Evolutionary conservation across 257 asterid genomes (phyloP).

Genomic region (Solanum tarijense): DNA sequence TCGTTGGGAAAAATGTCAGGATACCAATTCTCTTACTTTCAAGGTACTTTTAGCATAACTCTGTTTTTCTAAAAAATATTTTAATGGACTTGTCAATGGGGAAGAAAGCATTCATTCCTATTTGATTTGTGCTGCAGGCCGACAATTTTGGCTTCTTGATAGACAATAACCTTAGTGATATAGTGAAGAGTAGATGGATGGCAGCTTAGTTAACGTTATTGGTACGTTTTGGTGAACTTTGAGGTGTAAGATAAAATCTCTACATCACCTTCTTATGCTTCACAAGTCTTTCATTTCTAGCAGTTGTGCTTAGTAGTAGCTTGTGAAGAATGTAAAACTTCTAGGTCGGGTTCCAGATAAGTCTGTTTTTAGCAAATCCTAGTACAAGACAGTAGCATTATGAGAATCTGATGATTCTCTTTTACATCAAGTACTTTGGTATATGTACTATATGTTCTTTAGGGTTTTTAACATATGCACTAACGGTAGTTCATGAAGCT

Average conservation of each 20-base stretch:
- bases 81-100: not conserved
- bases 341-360: not conserved
- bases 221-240: not conserved
- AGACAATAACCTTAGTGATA: not conserved
- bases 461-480: not conserved
- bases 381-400: not conserved
- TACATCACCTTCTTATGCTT: not conserved
- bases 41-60: slow-evolving; percentile 1
- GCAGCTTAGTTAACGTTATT: not conserved
- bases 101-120: not conserved
- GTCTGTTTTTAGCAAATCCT: not conserved
- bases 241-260: not conserved
- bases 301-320: not conserved
- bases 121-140: not conserved
- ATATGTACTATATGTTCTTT: not conserved
- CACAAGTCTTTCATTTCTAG: not conserved
- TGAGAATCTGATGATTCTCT: not conserved
- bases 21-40: not conserved
- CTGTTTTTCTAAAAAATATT: not conserved
- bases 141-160: not conserved
- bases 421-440: not conserved
- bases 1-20: not conserved
- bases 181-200: not conserved
- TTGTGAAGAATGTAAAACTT: not conserved
- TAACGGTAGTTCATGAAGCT: not conserved